phyloP scores from a whole-genome alignment of 1,139 yeast species.

The Lodderomyces margitis region DNA sequence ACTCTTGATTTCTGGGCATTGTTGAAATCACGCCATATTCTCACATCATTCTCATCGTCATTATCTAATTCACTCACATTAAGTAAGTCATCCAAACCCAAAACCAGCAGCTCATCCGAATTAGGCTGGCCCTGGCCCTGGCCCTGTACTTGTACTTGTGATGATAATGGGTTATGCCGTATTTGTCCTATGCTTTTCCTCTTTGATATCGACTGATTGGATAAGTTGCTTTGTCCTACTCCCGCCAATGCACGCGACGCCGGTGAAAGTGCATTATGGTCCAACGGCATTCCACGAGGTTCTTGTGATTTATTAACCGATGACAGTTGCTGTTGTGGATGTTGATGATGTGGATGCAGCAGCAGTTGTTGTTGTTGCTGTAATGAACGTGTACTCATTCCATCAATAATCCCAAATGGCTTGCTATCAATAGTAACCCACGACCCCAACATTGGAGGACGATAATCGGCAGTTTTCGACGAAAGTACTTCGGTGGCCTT shows the following conservation, averaged over 20 bases:
- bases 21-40: constrained; percentile 54
- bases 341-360: constrained; percentile 3
- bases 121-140: constrained; percentile 4
- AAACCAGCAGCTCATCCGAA: constrained; percentile 32
- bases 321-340: not conserved
- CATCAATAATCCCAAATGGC: constrained; percentile 94
- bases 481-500: constrained; percentile 88
- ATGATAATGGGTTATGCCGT: constrained; percentile 1
- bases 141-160: constrained; percentile 9
- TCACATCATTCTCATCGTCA: constrained; percentile 57
- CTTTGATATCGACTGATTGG: not conserved
- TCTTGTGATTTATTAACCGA: not conserved
- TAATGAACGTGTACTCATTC: constrained; percentile 80
- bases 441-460: constrained; percentile 91
- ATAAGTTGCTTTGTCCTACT: not conserved
- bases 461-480: constrained; percentile 75
- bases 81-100: constrained; percentile 80
- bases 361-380: constrained; percentile 11
- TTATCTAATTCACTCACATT: constrained; percentile 88
- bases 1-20: constrained; percentile 55
- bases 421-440: constrained; percentile 80
- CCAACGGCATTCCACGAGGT: not conserved
- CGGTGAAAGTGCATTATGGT: not conserved
- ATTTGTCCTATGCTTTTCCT: constrained; percentile 4
- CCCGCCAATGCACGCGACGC: not conserved